Conservation (phyloP, 352 stramenopile genomes). For the Plasmopara viticola region DNA sequence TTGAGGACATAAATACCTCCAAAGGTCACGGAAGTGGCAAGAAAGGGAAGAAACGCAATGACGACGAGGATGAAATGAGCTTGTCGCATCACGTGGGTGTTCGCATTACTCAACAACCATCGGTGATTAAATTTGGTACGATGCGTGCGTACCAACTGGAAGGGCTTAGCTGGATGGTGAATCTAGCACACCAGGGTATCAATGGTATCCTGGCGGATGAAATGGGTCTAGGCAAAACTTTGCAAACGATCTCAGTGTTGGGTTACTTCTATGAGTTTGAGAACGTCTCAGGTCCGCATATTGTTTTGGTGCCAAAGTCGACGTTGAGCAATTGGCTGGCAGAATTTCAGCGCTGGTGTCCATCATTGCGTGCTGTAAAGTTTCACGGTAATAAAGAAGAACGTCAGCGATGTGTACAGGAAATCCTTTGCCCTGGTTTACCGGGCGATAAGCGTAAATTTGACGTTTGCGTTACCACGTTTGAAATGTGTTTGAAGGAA, state of each 20-base stretch:
- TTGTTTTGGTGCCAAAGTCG: constrained; percentile 92
- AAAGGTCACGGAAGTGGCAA: constrained; percentile 32
- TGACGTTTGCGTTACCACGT: constrained; percentile 96
- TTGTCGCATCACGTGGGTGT: constrained; percentile 76
- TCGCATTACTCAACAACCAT: constrained; percentile 88
- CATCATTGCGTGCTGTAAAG: constrained; percentile 87
- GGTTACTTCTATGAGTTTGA: constrained; percentile 82
- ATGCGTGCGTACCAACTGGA: constrained; percentile 98
- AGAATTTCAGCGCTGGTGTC: constrained; percentile 91
- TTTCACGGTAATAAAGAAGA: constrained; percentile 92
- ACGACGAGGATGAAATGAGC: constrained; percentile 76
- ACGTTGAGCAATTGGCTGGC: constrained; percentile 92
- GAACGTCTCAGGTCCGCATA: constrained; percentile 83
- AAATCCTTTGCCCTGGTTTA: constrained; percentile 86
- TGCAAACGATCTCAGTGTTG: constrained; percentile 89
- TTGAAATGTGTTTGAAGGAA: constrained; percentile 93
- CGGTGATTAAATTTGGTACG: constrained; percentile 87
- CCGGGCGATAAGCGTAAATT: constrained; percentile 91
- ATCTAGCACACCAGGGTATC: constrained; percentile 97
- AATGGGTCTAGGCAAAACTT: constrained; percentile 97
- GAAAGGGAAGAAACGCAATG: constrained; percentile 80
- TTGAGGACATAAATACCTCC: constrained; percentile 26
- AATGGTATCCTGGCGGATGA: constrained; percentile 98
- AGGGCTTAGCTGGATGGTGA: constrained; percentile 98
- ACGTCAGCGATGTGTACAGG: constrained; percentile 70